Conservation (phyloP, 2,329 filamentous ascomycete species). For the Fusarium oligoseptatum region DNA sequence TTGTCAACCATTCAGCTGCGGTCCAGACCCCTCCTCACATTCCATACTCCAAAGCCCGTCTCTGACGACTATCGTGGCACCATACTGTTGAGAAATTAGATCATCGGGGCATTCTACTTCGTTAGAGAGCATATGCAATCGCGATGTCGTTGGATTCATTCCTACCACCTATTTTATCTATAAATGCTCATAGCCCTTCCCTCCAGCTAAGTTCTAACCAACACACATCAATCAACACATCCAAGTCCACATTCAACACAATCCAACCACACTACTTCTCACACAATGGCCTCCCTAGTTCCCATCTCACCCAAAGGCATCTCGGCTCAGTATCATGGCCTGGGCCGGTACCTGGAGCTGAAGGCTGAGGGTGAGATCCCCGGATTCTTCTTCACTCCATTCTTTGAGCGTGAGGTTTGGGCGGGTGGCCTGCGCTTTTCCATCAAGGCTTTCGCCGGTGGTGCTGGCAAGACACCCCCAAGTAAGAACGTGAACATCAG, state of each 20-base stretch:
- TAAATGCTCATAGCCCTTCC: neutral
- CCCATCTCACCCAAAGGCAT: neutral
- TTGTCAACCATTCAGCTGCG: neutral
- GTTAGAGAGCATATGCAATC: neutral
- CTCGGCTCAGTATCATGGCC: neutral
- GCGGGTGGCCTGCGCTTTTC: slow-evolving; percentile 10
- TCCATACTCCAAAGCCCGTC: neutral
- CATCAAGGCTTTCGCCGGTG: neutral
- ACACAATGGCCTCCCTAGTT: neutral
- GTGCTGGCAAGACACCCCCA: neutral
- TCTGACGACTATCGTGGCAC: neutral
- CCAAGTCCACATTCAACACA: neutral
- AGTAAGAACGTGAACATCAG: neutral
- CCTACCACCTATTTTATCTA: neutral
- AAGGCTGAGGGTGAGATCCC: slow-evolving; percentile 1
- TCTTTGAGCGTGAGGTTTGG: slow-evolving; percentile 3
- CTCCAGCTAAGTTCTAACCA: neutral
- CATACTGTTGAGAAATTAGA: neutral
- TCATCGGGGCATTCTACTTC: neutral
- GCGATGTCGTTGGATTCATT: neutral
- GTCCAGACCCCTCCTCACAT: neutral
- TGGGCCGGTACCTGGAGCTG: neutral
- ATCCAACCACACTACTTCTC: neutral
- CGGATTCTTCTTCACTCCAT: neutral
- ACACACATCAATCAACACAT: neutral